Evolutionary conservation across 2,329 filamentous ascomycete species (phyloP).

Genomic region (Apiospora rasikravindrae): DNA sequence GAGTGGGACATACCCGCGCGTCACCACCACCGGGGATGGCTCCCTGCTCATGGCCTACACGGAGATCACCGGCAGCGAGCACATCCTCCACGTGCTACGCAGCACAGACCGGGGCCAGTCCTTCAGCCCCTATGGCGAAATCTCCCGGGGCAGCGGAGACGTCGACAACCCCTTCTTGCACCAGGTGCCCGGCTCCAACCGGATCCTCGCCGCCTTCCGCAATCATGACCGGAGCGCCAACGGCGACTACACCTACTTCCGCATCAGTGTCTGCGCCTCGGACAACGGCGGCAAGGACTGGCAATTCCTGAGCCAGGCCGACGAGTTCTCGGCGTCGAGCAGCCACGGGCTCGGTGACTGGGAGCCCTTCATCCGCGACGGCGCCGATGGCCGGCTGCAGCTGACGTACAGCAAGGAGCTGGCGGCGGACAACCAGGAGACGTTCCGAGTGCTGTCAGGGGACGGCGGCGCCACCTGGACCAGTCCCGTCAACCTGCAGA

Average conservation of each 20-base stretch:
- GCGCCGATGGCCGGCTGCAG: slow-evolving; percentile 43
- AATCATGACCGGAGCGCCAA: slow-evolving; percentile 45
- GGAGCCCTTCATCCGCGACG: slow-evolving; percentile 50
- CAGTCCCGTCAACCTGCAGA: slow-evolving; percentile 34
- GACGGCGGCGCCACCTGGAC: slow-evolving; percentile 46
- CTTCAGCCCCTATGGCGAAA: slow-evolving; percentile 42
- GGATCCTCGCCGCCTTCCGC: slow-evolving; percentile 47
- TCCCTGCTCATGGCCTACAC: slow-evolving; percentile 46
- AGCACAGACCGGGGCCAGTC: slow-evolving; percentile 44
- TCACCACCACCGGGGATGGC: slow-evolving; percentile 44
- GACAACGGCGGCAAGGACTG: slow-evolving; percentile 41
- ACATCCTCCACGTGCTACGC: slow-evolving; percentile 39
- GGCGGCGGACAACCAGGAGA: slow-evolving; percentile 47
- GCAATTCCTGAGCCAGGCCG: slow-evolving; percentile 44
- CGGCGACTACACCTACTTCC: slow-evolving; percentile 42
- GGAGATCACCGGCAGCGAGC: slow-evolving; percentile 35
- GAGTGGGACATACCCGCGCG: slow-evolving; percentile 46
- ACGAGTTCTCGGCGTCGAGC: slow-evolving; percentile 40
- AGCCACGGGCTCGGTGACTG: slow-evolving; percentile 39
- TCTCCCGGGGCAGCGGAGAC: slow-evolving; percentile 43
- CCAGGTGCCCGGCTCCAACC: slow-evolving; percentile 35
- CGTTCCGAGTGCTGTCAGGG: slow-evolving; percentile 44
- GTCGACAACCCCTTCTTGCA: slow-evolving; percentile 48
- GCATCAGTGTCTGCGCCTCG: slow-evolving; percentile 41
- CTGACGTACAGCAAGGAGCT: slow-evolving; percentile 48